Percentiles rank a stretch among this genome's conserved stretches.
Conservation (phyloP, 768 basidiomycete species). For the Hortiboletus campestris region DNA sequence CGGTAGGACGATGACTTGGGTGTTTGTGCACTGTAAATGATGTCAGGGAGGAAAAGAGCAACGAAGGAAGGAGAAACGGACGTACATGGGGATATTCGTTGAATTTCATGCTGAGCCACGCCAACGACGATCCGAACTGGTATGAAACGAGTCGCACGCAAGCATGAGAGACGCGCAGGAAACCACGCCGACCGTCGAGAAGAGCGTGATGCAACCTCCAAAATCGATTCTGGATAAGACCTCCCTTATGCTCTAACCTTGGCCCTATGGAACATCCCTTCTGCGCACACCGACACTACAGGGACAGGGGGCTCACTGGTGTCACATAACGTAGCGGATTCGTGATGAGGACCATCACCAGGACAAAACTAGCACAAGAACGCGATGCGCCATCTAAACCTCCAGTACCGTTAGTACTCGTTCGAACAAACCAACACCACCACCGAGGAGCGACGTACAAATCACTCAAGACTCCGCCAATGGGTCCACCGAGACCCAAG, state of each 20-base stretch:
- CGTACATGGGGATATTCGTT: slow-evolving; percentile 61
- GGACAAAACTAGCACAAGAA: slow-evolving; percentile 66
- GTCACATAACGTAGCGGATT: slow-evolving; percentile 60
- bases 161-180: background rate
- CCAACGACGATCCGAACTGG: slow-evolving; percentile 57
- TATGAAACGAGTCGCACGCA: background rate
- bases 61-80: background rate
- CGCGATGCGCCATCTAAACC: slow-evolving; percentile 49
- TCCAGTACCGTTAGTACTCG: background rate
- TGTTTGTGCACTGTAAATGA: slow-evolving; percentile 49
- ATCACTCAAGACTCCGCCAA: slow-evolving; percentile 22
- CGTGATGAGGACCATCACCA: slow-evolving; percentile 50
- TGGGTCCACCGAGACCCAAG: slow-evolving; percentile 23
- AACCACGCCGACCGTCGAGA: slow-evolving; percentile 47
- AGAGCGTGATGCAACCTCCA: slow-evolving; percentile 59
- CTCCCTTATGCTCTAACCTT: slow-evolving; percentile 59
- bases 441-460: slow-evolving; percentile 6
- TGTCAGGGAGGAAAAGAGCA: no score
- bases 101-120: slow-evolving; percentile 70
- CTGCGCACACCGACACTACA: background rate
- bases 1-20: slow-evolving; percentile 50
- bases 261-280: slow-evolving; percentile 44
- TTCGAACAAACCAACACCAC: background rate
- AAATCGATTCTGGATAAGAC: slow-evolving; percentile 80
- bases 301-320: slow-evolving; percentile 41